Conservation (phyloP, 768 basidiomycete genomes). For the Mycena alexandri region DNA sequence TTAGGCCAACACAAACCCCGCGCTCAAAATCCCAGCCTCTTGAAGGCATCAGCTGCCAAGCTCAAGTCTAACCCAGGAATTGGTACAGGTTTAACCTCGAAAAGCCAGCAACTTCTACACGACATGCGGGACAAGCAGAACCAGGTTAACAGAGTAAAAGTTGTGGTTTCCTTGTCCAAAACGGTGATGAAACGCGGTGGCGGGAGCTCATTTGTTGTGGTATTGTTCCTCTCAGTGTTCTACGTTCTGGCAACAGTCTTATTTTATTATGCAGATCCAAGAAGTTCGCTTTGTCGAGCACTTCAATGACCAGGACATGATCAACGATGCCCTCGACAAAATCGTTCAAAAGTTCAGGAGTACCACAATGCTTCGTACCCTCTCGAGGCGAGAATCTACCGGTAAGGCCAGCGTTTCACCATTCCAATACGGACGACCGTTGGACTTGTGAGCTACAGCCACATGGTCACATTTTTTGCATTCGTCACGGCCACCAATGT, state of each 20-base stretch:
- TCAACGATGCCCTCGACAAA: neutral
- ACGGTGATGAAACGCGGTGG: neutral
- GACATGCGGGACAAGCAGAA: slow-evolving; percentile 1
- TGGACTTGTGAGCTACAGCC: neutral
- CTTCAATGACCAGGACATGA: neutral
- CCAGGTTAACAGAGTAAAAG: neutral
- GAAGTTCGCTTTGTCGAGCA: neutral
- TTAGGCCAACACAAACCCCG: neutral
- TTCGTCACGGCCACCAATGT: neutral
- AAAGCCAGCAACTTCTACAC: neutral
- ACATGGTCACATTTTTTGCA: slow-evolving; percentile 12
- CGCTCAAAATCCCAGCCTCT: slow-evolving; percentile 9
- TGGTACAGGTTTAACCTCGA: too few species aligned
- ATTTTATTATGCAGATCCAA: neutral
- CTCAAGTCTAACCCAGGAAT: too few species aligned
- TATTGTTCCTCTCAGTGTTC: neutral
- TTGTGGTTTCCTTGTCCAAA: neutral
- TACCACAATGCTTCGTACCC: neutral
- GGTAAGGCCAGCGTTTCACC: too few species aligned
- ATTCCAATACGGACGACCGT: too few species aligned
- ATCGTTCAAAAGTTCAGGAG: slow-evolving; percentile 1
- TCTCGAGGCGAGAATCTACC: neutral
- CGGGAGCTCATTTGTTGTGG: neutral
- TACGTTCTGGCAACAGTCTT: too few species aligned
- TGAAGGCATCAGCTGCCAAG: neutral